phyloP scores from a whole-genome alignment of 2,329 filamentous ascomycete genomes.

The Calonectria henricotiae region DNA sequence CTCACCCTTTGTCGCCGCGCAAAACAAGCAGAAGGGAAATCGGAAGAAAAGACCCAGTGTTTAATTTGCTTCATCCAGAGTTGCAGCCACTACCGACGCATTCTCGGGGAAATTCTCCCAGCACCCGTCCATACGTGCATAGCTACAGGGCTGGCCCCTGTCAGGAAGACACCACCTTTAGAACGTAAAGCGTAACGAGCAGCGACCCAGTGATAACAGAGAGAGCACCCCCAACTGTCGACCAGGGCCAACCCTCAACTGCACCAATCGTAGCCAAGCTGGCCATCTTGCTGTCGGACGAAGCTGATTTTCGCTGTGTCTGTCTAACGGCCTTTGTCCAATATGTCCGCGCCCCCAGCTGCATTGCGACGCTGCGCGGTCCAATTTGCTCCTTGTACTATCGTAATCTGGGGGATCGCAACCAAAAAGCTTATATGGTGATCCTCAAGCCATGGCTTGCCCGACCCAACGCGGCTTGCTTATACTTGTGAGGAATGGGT shows the following conservation, averaged over 20 bases:
- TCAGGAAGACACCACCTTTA: constrained; percentile 32
- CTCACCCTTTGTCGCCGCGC: not conserved
- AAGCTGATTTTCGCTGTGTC: constrained; percentile 43
- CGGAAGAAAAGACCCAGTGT: not conserved
- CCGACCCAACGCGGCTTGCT: constrained; percentile 18
- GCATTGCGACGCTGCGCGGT: constrained; percentile 14
- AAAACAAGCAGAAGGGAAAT: not conserved
- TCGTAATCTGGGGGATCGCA: constrained; percentile 29
- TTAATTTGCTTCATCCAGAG: constrained; percentile 27
- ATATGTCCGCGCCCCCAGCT: constrained; percentile 11
- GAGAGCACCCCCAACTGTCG: constrained; percentile 7
- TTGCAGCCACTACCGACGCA: constrained; percentile 13
- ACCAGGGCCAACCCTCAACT: constrained; percentile 19
- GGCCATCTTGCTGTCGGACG: constrained; percentile 46
- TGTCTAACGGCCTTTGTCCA: constrained; percentile 41
- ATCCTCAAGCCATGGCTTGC: constrained; percentile 25
- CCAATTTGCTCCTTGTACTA: constrained; percentile 2
- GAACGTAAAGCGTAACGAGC: constrained; percentile 19
- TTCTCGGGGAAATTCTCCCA: constrained; percentile 40
- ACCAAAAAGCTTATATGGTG: constrained; percentile 31
- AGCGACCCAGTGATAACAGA: constrained; percentile 25
- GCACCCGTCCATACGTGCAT: constrained; percentile 23
- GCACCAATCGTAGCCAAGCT: constrained; percentile 46
- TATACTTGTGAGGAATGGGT: constrained; percentile 18
- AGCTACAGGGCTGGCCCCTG: constrained; percentile 41